Base-by-base conservation (phyloP, 805 yeast species). In the Pichia eremophila region DNA sequence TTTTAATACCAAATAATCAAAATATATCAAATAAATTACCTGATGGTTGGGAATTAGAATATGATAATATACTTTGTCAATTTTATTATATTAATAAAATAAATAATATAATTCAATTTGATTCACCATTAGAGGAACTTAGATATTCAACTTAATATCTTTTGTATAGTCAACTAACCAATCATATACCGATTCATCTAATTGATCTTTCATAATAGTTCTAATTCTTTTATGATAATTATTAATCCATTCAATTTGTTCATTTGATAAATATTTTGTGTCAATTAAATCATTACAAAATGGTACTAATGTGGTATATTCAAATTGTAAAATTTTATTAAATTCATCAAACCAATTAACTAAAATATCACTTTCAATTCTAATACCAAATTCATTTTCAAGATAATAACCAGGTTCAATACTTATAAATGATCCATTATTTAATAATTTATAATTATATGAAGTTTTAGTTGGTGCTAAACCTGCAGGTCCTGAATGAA, bases 341-440 rank as follows among this genome's bases (percentile, higher is more conserved):
- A 83, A 4, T 31, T 54, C 48, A 52, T 70, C 69, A 5, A 68
- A 64, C 22, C 67, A 66, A 29, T 67, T 67, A 18, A 81, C 78
- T 43, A 82, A 71, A 40, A 93, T 63, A 55, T 89, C 90, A 61
- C 88, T 85, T 65, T 93, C 99, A 47, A 93, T 78, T 54, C 99
- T 74, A 51, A 91, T 77, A 11, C 99, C 99, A 63, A 77, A 89
- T 51, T 82, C 79, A n/a, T 90, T 91, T 56, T 87, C 95, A 53
- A 83, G 79, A 64, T 93, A 93, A 63, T 72, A 91, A 0, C 99
- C 99, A 0, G 99, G 99, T 64, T 93, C 99, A 66, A 90, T 90
- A 44, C 95, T 83, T 39, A 88, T 68, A 25, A 90, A 74, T 55
- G 83, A 86, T 6, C 97, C 97, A 14, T 71, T 70, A 46, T 72